Evolutionary conservation across 2,329 filamentous ascomycete genomes (phyloP), one percentile per base, ranked within the genome.

Genomic region (Lecanicillium sp.): DNA sequence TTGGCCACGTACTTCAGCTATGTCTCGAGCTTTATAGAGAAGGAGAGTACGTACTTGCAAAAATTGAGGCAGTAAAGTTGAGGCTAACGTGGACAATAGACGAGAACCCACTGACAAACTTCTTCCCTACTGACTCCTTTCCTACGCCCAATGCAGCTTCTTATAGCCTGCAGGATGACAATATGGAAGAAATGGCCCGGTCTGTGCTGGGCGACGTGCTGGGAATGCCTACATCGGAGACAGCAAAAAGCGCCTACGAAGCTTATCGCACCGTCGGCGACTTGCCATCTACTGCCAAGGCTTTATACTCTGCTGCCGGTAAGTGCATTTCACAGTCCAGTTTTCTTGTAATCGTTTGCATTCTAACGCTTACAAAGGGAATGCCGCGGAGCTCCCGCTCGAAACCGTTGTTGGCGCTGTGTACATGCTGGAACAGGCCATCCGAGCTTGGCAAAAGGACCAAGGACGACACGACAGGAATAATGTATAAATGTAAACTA

Each of bases 1-100:
- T 60, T 87, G 30, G 78, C 86, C 48, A 66, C 75, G 20, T 88
- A 87, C 52, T 70, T 87, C 57, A 70, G 53, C 19, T 51, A 61
- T 14, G 43, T 66, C 11, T 44, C 54, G 12, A 55, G 56, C 15
- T 49, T 57, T 2, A 46, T 57, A 28, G 59, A 62, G 28, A 50
- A 48, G 22, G 57, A 45, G 34, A 58, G 63, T 66, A 39, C 44
- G 53, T 40, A 2, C 14, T 18, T 22, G 7, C 13, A 8, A 15
- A 14, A 28, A 4, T 7, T 17, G 11, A 9, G 13, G 9, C 12
- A 19, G 13, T 13, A 29, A 12, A 19, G 27, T 29, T 33, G 9
- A 19, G 18, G 14, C 17, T 25, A 20, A 43, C 6, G 12, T 13
- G 17, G 4, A 27, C 31, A 12, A 41, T 25, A 60, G 55, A 49